Evolutionary conservation across 2,329 filamentous ascomycete genomes (phyloP), one percentile per base, ranked within the genome.

Genomic region (Xylariaceae sp.): DNA sequence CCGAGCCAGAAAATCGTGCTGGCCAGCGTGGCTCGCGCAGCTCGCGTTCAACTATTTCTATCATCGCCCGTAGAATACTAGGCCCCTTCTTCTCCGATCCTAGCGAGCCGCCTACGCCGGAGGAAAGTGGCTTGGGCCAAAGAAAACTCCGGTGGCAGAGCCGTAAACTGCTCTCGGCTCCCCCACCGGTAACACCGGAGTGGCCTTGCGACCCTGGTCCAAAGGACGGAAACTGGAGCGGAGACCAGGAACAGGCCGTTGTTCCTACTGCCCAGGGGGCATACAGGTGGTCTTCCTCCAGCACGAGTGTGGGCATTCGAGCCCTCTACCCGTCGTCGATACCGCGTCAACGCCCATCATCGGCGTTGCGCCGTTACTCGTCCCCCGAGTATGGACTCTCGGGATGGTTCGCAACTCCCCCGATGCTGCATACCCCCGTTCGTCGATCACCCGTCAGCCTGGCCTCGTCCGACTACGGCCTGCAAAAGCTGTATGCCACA

Each of bases 11-110:
- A 37, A 10, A 4, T 23, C 39, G 15, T 4, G n/a, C 51, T 8
- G 47, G 47, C 6, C 7, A 18, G 17, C 17, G 49, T 11, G 49
- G 49, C 17, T 53, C 51, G 15, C 37, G 51, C 5, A 50, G 37
- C 17, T 60, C 58, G 9, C 45, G 51, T 1, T 61, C 61, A 13
- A 53, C 58, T 0, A 63, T 63, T 18, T 61, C 55, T 3, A 44
- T 61, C 23, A 45, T 61, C 41, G 58, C 59, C 3, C 51, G 59
- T 0, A 52, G 56, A 39, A 57, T 63, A 35, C 54, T 63, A 35
- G 59, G 61, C 2, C 61, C 61, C 4, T 63, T 63, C 44, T 10
- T 62, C 1, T 61, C 58, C 0, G 61, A 63, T 47, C 37, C 61
- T 2, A 53, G 41, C 17, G 59, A 56, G 17, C 23, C 56, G 7